These are phyloP conservation scores for Amanita pallidorosea DNA, from an alignment of 768 basidiomycete species.

Conservation along the genomic window DNA sequence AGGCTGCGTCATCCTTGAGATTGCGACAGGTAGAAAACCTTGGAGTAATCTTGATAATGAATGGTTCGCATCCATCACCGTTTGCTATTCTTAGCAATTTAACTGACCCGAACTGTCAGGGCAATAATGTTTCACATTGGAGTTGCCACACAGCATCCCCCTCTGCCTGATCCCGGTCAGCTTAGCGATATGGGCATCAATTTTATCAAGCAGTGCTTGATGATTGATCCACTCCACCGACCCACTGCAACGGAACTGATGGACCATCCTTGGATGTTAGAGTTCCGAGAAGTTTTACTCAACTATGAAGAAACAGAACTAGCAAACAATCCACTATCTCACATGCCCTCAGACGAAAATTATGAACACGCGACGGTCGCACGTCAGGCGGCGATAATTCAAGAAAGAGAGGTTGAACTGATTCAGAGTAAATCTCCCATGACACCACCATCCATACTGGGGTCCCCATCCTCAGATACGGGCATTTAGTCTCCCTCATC, in stretches of 20 bases:
- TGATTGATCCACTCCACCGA: constrained; percentile 72
- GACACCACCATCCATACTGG: constrained; percentile 28
- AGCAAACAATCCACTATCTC: constrained; percentile 33
- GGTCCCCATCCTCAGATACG: constrained; percentile 1
- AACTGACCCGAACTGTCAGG: constrained; percentile 32
- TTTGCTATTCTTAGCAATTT: neutral
- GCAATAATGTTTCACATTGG: constrained; percentile 99
- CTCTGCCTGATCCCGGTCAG: constrained; percentile 84
- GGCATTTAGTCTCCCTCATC: neutral
- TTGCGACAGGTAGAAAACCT: constrained; percentile 92
- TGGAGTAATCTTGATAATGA: constrained; percentile 99
- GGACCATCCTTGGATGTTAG: constrained; percentile 83
- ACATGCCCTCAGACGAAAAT: constrained; percentile 35
- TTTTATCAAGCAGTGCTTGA: constrained; percentile 89
- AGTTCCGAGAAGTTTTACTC: constrained; percentile 61
- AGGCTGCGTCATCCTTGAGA: constrained; percentile 96
- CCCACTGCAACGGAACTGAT: constrained; percentile 82
- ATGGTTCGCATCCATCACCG: constrained; percentile 49
- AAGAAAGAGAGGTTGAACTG: constrained; percentile 50
- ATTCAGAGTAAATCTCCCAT: constrained; percentile 42
- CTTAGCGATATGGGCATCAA: constrained; percentile 83
- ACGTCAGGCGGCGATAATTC: constrained; percentile 44
- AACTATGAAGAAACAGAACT: constrained; percentile 59
- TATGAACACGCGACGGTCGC: constrained; percentile 41
- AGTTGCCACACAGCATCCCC: constrained; percentile 92